Evolutionary conservation across 169 alveolate genomes (phyloP).

Genomic region (Plasmodium malariae): DNA sequence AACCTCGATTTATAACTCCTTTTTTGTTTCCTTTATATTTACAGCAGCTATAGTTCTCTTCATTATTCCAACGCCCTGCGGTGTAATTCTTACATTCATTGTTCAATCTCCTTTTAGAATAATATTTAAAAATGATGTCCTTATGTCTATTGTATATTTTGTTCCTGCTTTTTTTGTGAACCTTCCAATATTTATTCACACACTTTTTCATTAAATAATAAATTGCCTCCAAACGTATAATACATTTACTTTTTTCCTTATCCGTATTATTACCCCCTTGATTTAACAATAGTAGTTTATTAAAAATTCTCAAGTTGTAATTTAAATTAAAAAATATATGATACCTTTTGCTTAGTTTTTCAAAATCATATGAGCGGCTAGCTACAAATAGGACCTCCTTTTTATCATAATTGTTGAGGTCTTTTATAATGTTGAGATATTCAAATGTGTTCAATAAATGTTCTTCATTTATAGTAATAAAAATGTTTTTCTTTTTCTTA

Average conservation of each 20-base stretch:
- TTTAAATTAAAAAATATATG: conserved; percentile 57
- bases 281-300: background rate
- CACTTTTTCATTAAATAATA: conserved; percentile 36
- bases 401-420: conserved; percentile 44
- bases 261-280: background rate
- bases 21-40: background rate
- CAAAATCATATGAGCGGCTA: conserved; percentile 60
- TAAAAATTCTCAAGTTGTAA: conserved; percentile 32
- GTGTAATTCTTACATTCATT: background rate
- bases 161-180: conserved; percentile 4
- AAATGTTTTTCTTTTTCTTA: conserved; percentile 40
- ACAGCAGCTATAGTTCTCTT: background rate
- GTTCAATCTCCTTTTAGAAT: conserved; percentile 17
- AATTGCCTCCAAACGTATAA: background rate
- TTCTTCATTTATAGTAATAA: conserved; percentile 54
- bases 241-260: background rate
- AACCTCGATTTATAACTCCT: too few species aligned
- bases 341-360: conserved; percentile 51
- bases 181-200: conserved; percentile 38
- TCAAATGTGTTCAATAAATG: conserved; percentile 24
- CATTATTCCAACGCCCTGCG: background rate
- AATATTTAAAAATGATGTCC: conserved; percentile 52
- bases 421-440: conserved; percentile 33
- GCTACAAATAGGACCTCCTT: conserved; percentile 55
- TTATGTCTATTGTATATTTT: background rate